A percentile compares a stretch with the other conserved stretches of the same genome.
Conservation (phyloP, 208 protist genomes). For the Novymonas esmeraldas region DNA sequence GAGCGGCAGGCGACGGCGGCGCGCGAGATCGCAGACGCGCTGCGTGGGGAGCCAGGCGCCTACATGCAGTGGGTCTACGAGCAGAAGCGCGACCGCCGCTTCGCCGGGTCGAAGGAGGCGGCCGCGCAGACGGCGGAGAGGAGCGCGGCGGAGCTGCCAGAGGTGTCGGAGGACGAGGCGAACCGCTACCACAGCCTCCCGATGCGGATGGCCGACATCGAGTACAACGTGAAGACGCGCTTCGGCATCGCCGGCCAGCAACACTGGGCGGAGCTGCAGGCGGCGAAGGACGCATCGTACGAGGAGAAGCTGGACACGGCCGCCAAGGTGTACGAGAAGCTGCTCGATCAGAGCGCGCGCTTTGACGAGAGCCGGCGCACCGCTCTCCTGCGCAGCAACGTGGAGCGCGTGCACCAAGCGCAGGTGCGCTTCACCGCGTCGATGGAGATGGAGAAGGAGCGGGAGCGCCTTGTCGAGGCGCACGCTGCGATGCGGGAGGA, state of each 20-base stretch:
- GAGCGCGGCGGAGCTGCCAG: slow-evolving; percentile 58
- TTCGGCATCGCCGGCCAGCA: slow-evolving; percentile 82
- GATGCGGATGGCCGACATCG: slow-evolving; percentile 77
- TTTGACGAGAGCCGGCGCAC: slow-evolving; percentile 78
- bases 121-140: slow-evolving; percentile 45
- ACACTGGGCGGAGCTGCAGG: slow-evolving; percentile 88
- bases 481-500: slow-evolving; percentile 71
- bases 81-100: slow-evolving; percentile 64
- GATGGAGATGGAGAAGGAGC: slow-evolving; percentile 83
- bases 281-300: slow-evolving; percentile 82
- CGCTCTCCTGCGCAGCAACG: slow-evolving; percentile 60
- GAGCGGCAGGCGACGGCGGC: slow-evolving; percentile 67
- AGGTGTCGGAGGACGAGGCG: slow-evolving; percentile 78
- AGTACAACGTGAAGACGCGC: slow-evolving; percentile 66
- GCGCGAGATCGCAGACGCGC: slow-evolving; percentile 71
- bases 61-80: slow-evolving; percentile 92
- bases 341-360: slow-evolving; percentile 69
- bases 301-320: slow-evolving; percentile 76
- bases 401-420: slow-evolving; percentile 79
- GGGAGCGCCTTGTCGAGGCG: slow-evolving; percentile 74
- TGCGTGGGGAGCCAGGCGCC: slow-evolving; percentile 76
- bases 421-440: slow-evolving; percentile 87
- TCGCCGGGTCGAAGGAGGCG: slow-evolving; percentile 57
- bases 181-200: slow-evolving; percentile 76
- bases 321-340: slow-evolving; percentile 73